phyloP scores from a whole-genome alignment of 768 basidiomycete species.

The Chalciporus pseudorubinellus region DNA sequence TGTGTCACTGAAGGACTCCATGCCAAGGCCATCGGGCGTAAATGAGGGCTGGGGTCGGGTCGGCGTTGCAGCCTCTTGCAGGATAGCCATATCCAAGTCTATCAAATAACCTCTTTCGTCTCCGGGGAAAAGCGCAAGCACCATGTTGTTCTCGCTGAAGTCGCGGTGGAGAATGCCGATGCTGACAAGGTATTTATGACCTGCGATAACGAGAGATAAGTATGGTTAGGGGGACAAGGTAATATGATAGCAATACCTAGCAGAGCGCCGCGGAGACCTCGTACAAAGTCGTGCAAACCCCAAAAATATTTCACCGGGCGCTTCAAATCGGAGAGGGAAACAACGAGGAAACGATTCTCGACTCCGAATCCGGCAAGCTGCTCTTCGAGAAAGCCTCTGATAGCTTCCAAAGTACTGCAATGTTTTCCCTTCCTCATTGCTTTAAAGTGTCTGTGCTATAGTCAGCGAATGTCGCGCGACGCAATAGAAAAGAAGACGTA shows the following conservation, averaged over 20 bases:
- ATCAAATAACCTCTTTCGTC: constrained; percentile 28
- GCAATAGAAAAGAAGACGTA: background rate
- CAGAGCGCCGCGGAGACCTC: constrained; percentile 11
- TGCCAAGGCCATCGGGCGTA: too few relatives aligned
- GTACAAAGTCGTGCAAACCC: constrained; percentile 20
- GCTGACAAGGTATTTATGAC: background rate
- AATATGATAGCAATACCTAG: constrained; percentile 3
- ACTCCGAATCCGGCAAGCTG: background rate
- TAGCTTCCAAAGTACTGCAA: background rate
- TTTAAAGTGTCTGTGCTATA: background rate
- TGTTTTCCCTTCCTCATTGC: background rate
- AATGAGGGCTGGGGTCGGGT: too few relatives aligned
- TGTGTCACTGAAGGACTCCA: too few relatives aligned
- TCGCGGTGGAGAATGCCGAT: constrained; percentile 26
- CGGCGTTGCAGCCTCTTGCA: background rate
- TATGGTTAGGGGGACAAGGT: background rate
- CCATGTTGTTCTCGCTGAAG: constrained; percentile 35
- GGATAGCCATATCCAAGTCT: constrained; percentile 27
- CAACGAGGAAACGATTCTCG: constrained; percentile 4
- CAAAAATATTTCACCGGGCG: constrained; percentile 15
- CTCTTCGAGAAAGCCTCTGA: constrained; percentile 5
- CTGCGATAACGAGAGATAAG: background rate
- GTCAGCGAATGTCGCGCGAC: background rate
- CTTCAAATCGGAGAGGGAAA: constrained; percentile 6
- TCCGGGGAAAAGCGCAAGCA: constrained; percentile 19